These are phyloP conservation scores for Avena eriantha DNA, from an alignment of 176 grass and related monocot species.

Conservation along the genomic window DNA sequence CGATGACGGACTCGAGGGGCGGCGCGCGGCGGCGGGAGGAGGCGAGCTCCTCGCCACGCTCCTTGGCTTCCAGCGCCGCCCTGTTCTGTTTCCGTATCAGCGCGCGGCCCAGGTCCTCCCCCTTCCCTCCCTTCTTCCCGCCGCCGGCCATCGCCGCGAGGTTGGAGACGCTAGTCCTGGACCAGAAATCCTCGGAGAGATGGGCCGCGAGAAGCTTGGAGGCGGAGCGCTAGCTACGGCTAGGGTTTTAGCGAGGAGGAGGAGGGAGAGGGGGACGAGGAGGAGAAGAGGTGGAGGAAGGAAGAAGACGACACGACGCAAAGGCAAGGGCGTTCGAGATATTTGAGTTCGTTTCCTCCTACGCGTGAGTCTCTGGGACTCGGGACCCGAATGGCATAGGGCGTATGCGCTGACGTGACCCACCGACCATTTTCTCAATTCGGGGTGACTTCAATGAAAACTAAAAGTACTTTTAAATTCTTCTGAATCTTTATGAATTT, in stretches of 20 bases:
- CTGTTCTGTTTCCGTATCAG: too few species aligned
- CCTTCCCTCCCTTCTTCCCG: conserved; percentile 62
- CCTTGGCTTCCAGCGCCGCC: conserved; percentile 33
- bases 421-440: too few species aligned
- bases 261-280: neutral
- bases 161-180: neutral
- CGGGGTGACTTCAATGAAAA: too few species aligned
- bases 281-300: neutral
- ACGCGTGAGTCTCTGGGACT: too few species aligned
- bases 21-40: conserved; percentile 51
- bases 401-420: too few species aligned
- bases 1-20: conserved; percentile 77
- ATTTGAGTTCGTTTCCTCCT: too few species aligned
- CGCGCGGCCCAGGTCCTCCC: conserved; percentile 9
- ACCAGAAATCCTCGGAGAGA: neutral
- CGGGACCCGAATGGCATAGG: too few species aligned
- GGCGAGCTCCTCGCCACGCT: conserved; percentile 62
- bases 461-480: too few species aligned
- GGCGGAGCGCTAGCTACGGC: neutral
- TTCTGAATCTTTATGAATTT: too few species aligned
- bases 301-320: neutral
- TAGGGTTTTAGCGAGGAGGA: conserved; percentile 45
- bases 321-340: too few species aligned
- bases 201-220: neutral
- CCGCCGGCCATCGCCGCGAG: conserved; percentile 38